Base-by-base conservation (phyloP, 208 protist species). In the Leishmania martiniquensis region DNA sequence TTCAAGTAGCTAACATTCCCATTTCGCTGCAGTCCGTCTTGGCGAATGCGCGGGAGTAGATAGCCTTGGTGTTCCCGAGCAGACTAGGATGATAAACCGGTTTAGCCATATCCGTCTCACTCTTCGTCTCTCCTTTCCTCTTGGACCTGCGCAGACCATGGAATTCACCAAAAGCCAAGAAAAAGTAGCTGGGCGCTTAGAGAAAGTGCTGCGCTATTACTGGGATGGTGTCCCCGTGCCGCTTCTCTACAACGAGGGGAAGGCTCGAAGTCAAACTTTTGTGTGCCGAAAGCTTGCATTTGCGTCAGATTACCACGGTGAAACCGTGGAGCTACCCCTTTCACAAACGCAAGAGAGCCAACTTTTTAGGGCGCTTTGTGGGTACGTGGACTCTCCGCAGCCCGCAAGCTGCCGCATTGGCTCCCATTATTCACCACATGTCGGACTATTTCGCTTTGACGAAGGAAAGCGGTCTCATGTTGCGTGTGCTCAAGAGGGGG, bases 151-250 rank as follows among this genome's bases (percentile, higher is more conserved):
- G 17, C 69, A 80, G 55, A 74, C 73, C 72, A 95, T 93, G 89
- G 84, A 83, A 45, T 39, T 47, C 54, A 66, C 39, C 20, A 81
- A 87, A 55, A 83, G 76, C 65, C 83, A 93, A 66, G 86, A 91
- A 72, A 83, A 82, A 54, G 84, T 88, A 13, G 60, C 81, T 29
- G 77, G 89, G 49, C 90, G 92, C 15, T 95, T 97, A 82, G 92
- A 97, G 59, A 95, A 89, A 70, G 91, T 97, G 22, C 55, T 96
- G 15, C 78, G 89, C 25, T 89, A 88, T 75, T 97, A 94, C 72
- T 93, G 93, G 87, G 94, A 97, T 85, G 94, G 94, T 44, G 84
- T 97, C 60, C 91, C 94, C 4, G 87, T 83, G 37, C 94, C 94
- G 51, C 88, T 88, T 72, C 75, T 97, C 62, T 72, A 75, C 59